Evolutionary conservation across 306 rosid genomes (phyloP).

Genomic region (Rubus idaeus): DNA sequence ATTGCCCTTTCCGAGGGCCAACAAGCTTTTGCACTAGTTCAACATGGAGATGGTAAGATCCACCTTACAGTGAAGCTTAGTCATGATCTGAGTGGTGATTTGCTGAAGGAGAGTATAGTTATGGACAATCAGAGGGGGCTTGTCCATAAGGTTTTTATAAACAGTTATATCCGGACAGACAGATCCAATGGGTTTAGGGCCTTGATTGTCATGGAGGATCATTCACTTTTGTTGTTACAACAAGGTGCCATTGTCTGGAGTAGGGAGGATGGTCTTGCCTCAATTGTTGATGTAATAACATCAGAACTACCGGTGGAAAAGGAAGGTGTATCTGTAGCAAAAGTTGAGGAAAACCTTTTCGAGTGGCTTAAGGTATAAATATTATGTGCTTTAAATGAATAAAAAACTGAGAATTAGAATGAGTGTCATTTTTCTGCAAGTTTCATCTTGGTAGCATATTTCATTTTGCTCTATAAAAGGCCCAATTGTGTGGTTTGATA

Average conservation of each 20-base stretch:
- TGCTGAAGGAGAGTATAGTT: conserved; percentile 67
- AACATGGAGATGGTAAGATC: conserved; percentile 58
- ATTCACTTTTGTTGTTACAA: conserved; percentile 83
- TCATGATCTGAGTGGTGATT: conserved; percentile 60
- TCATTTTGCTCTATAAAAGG: not conserved
- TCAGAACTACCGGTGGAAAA: conserved; percentile 89
- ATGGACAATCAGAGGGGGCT: conserved; percentile 72
- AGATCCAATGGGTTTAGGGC: conserved; percentile 91
- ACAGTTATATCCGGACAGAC: conserved; percentile 83
- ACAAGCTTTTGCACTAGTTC: conserved; percentile 71
- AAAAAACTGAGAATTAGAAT: conserved; percentile 1
- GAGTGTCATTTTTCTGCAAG: not conserved
- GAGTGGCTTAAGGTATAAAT: conserved; percentile 90
- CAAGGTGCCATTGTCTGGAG: conserved; percentile 97
- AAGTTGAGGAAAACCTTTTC: conserved; percentile 89
- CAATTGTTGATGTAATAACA: conserved; percentile 74
- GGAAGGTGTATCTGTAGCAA: conserved; percentile 82
- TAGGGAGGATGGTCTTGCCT: conserved; percentile 98
- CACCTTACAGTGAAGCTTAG: conserved; percentile 62
- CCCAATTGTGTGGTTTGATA: not conserved
- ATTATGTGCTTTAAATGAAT: conserved; percentile 17
- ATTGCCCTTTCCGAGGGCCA: conserved; percentile 69
- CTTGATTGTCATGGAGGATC: conserved; percentile 91
- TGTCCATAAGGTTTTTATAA: conserved; percentile 70
- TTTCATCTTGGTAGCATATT: not conserved